These are phyloP conservation scores for Royoungia palumana DNA, from an alignment of 768 basidiomycete genomes.

Conservation along the genomic window DNA sequence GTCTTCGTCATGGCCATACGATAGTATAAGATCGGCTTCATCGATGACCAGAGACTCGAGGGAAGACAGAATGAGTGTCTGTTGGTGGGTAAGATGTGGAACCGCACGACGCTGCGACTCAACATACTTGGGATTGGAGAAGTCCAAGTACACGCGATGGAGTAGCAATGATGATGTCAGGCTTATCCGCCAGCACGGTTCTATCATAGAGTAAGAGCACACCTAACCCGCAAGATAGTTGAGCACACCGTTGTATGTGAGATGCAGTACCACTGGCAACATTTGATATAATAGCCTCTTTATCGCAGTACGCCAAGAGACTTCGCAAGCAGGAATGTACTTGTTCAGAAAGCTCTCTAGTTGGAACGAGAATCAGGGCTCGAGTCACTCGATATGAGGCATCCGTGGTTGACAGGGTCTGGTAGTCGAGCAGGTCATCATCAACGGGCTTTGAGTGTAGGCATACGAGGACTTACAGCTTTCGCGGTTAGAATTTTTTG, in stretches of 20 bases:
- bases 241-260: conserved; percentile 68
- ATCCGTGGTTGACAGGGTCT: conserved; percentile 40
- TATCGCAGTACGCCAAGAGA: conserved; percentile 76
- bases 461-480: conserved; percentile 49
- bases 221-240: background rate
- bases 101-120: too few relatives aligned
- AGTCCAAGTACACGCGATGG: conserved; percentile 67
- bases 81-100: conserved; percentile 3
- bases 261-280: conserved; percentile 67
- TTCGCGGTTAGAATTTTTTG: conserved; percentile 86
- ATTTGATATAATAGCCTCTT: conserved; percentile 68
- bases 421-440: background rate
- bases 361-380: conserved; percentile 81
- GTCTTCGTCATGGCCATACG: conserved; percentile 94
- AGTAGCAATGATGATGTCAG: conserved; percentile 78
- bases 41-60: conserved; percentile 92
- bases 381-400: conserved; percentile 57
- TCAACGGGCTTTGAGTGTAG: background rate
- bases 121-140: conserved; percentile 63
- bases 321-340: conserved; percentile 65
- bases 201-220: conserved; percentile 30
- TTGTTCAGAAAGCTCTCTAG: conserved; percentile 90
- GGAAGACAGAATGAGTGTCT: conserved; percentile 62
- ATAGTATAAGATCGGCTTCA: conserved; percentile 95
- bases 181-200: conserved; percentile 59